Base-by-base conservation (phyloP, 371 early-diverging fungal species). In the Mucor circinelloides region DNA sequence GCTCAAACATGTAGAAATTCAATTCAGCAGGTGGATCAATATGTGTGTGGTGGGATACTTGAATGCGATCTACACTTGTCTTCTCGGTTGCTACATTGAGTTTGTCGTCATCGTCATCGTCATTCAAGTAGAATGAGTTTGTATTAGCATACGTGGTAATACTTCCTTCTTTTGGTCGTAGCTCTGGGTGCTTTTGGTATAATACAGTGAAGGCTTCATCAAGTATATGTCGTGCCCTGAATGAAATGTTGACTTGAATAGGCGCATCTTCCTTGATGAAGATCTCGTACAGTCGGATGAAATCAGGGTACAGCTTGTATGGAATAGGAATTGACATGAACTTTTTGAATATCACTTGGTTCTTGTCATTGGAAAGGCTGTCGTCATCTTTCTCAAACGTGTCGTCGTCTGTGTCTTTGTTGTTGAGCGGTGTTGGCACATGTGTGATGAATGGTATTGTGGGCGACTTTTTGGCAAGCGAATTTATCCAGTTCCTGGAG, bases 161-260 rank as follows among this genome's bases (percentile, higher is more conserved):
- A 28, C 3, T 58, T 21, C 28, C 58, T 1, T 32, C 36, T 36
- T 58, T 46, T 60, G 60, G 36, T 6, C 19, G 44, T 32, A 48
- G 17, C 8, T 59, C 46, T 3, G 67, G 59, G 23, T 57, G 42
- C 12, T 52, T 27, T n/a, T 8, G 21, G 28, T 69, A 62, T 19
- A 71, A 23, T 3, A 40, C 23, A 0, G 27, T 1, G 25, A 72
- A 75, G 4, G 55, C 60, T 8, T 48, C 15, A 30, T 75, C 82
- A n/a, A 79, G 56, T 0, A 31, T 58, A 32, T 58, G 55, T n/a
- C 78, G 55, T 17, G 79, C 82, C 31, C 68, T 36, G 40, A 77
- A 70, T 2, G 79, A 72, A 12, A 82, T 75, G 54, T 82, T 79
- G 21, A 82, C 79, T 46, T 82, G 80, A 17, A 72, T 59, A 15